phyloP scores from a whole-genome alignment of 441 rosid genomes.

The Croton setiger region DNA sequence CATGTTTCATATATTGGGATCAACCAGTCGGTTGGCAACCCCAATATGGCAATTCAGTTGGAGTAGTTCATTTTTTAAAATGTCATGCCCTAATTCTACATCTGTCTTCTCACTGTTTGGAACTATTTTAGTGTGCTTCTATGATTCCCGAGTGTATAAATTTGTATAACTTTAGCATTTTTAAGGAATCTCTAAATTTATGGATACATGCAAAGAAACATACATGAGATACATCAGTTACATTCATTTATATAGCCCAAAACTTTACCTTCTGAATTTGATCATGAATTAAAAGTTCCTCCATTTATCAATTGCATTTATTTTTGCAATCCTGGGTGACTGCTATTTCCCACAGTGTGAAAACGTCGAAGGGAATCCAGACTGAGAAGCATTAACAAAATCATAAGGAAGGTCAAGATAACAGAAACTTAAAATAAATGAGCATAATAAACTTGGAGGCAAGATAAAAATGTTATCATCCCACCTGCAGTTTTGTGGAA shows the following conservation, averaged over 20 bases:
- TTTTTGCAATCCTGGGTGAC: conserved; percentile 14
- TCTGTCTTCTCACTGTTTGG: neutral
- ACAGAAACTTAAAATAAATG: neutral
- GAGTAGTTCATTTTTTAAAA: neutral
- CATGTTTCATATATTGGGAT: too few relatives aligned
- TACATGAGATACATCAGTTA: neutral
- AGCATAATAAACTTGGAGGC: neutral
- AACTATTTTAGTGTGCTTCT: neutral
- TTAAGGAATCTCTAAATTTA: neutral
- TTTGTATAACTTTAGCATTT: neutral
- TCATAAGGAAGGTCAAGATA: conserved; percentile 10
- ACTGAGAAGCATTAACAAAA: conserved; percentile 30
- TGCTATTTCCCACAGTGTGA: conserved; percentile 19
- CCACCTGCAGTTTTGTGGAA: conserved; percentile 85
- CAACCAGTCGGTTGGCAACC: neutral
- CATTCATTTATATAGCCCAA: conserved; percentile 9
- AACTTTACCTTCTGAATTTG: conserved; percentile 18
- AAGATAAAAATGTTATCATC: conserved; percentile 8
- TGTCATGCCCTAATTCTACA: neutral
- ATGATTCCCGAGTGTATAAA: neutral
- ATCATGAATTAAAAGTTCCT: conserved; percentile 1
- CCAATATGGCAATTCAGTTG: neutral
- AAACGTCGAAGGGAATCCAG: conserved; percentile 37
- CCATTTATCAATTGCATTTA: conserved; percentile 14
- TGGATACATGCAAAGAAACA: neutral